Conservation (phyloP, 2,329 filamentous ascomycete genomes). For the Paracorniculantispora psalliotae region DNA sequence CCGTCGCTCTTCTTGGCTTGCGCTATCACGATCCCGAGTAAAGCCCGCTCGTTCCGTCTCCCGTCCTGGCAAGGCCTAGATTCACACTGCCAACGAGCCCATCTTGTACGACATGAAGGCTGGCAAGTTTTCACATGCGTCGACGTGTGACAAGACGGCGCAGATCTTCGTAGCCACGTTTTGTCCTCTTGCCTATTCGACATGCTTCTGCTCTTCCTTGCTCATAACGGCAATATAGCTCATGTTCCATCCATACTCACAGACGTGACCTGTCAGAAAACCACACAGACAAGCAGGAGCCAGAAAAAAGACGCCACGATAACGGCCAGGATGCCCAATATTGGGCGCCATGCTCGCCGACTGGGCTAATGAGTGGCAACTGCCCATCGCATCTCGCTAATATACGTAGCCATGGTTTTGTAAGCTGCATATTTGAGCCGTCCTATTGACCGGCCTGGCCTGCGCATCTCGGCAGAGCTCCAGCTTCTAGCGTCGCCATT, state of each 20-base stretch:
- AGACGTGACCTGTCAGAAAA: constrained; percentile 10
- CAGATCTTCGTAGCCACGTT: background rate
- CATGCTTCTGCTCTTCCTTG: background rate
- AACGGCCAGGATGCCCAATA: background rate
- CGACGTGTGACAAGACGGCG: background rate
- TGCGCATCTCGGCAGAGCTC: background rate
- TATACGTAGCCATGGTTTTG: background rate
- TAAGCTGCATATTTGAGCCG: background rate
- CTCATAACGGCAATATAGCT: background rate
- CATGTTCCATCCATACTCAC: background rate
- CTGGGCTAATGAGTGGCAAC: background rate
- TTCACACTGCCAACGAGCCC: background rate
- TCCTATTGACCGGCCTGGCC: background rate
- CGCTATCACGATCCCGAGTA: constrained; percentile 6
- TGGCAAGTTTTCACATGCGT: background rate
- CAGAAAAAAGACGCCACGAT: background rate
- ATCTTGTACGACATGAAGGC: background rate
- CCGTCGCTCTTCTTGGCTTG: background rate
- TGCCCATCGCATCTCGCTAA: background rate
- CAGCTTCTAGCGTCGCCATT: background rate
- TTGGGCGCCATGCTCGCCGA: background rate
- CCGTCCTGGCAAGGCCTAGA: background rate
- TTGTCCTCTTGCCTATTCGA: too few relatives aligned
- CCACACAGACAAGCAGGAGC: too few relatives aligned
- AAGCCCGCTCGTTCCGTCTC: constrained; percentile 1